Evolutionary conservation across 495 filamentous ascomycete genomes (phyloP).

Genomic region (Annulohypoxylon bovei): DNA sequence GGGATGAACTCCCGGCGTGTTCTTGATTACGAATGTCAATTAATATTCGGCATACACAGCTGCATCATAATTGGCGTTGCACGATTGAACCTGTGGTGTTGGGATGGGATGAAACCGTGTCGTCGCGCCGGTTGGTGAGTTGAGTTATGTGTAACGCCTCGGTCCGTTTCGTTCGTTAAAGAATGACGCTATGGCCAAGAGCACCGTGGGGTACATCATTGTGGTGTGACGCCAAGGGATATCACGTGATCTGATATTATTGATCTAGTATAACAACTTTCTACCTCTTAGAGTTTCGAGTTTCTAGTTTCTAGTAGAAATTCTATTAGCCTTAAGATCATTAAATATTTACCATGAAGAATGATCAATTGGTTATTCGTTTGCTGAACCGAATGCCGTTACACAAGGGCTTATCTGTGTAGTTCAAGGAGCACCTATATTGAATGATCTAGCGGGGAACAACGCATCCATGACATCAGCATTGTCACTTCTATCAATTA

Average conservation of each 20-base stretch:
- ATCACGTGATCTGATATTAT: not conserved
- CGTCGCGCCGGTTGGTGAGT: slow-evolving; percentile 17
- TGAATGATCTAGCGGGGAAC: slow-evolving; percentile 19
- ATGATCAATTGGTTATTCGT: not conserved
- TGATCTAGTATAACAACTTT: not conserved
- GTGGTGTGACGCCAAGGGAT: not conserved
- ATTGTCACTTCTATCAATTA: slow-evolving; percentile 8
- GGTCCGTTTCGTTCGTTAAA: not conserved
- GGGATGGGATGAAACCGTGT: not conserved
- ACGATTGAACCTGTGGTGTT: slow-evolving; percentile 14
- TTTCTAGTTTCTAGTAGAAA: not conserved
- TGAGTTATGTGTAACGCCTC: not conserved
- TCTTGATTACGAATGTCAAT: slow-evolving; percentile 1
- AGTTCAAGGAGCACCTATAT: not conserved
- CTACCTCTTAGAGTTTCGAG: not conserved
- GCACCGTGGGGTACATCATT: slow-evolving; percentile 4
- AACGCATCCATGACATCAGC: slow-evolving; percentile 37
- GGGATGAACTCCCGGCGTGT: not conserved
- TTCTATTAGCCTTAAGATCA: not conserved
- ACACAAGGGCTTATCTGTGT: not conserved
- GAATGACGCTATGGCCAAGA: slow-evolving; percentile 4
- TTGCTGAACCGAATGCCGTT: not conserved
- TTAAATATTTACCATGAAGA: not conserved
- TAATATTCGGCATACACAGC: not conserved
- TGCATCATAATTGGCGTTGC: slow-evolving; percentile 4